Evolutionary conservation across 176 grass and related monocot species (phyloP).

Genomic region (Eragrostis curvula): DNA sequence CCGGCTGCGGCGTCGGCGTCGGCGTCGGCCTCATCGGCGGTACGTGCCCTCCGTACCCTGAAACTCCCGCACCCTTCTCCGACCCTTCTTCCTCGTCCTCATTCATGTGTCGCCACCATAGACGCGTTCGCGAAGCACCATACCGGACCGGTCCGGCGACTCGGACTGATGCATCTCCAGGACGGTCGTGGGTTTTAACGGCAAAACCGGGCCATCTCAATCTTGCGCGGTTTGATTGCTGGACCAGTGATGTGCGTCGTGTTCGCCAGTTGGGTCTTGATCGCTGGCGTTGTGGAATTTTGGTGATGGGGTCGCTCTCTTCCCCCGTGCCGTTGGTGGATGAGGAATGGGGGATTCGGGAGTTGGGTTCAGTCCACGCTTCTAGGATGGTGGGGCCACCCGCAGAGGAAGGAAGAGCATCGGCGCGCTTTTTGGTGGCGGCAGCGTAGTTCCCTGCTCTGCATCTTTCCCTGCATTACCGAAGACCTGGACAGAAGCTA

Average conservation of each 20-base stretch:
- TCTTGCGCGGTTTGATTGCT: neutral
- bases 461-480: neutral
- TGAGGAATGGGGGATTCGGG: neutral
- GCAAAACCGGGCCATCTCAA: neutral
- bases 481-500: neutral
- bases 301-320: neutral
- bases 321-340: neutral
- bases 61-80: neutral
- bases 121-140: neutral
- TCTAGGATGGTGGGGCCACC: neutral
- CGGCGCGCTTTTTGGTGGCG: neutral
- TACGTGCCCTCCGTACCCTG: conserved; percentile 31
- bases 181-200: neutral
- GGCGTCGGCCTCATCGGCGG: conserved; percentile 85
- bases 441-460: neutral
- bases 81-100: neutral
- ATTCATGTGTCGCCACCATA: neutral
- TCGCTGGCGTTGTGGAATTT: neutral
- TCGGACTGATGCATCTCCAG: neutral
- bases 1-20: conserved; percentile 83
- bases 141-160: neutral
- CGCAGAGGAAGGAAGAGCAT: neutral
- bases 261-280: neutral
- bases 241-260: neutral
- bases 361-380: neutral